Evolutionary conservation across 768 basidiomycete genomes (phyloP), one percentile per base, ranked within the genome.

Genomic region (Kondoa subrosea): DNA sequence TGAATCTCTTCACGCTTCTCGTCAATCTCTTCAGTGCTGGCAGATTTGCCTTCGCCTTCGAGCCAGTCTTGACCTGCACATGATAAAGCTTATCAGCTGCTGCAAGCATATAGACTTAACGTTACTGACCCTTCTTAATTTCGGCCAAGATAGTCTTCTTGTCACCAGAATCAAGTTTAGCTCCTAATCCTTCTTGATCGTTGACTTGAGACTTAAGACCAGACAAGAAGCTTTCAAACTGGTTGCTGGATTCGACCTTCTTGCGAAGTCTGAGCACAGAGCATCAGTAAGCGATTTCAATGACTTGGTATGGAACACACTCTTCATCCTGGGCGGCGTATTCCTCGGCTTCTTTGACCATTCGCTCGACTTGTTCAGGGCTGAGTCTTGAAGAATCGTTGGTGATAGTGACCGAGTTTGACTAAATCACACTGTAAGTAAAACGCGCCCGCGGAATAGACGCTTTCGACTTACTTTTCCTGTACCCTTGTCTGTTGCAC

Each of bases 351-450:
- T 95, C 91, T 32, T 81, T 83, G 67, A 95, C 88, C 91, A 93
- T 95, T 69, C 90, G 88, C 75, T 95, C 91, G 70, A 95, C 93
- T 70, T 95, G 88, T 70, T 90, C 89, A 72, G 87, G 29, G 60
- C 81, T 83, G 27, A 91, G 84, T 80, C 92, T 88, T 58, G 89
- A 91, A 81, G 91, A 92, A 78, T 93, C 90, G 79, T 95, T 95
- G 73, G 85, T 91, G 80, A 95, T 96, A 50, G 89, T 91, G 78
- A 93, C 89, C 57, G 85, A 86, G 77, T 87, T 85, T 0, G 86
- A 85, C 78, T n/a, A n/a, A n/a, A n/a, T 91, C 16, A 1, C 50
- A 31, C 3, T 17, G 0, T n/a, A n/a, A n/a, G n/a, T n/a, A n/a
- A n/a, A n/a, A n/a, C n/a, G n/a, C n/a, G n/a, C n/a, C n/a, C n/a